phyloP scores from a whole-genome alignment of 2,329 filamentous ascomycete genomes.

The Achaetomium macrosporum region DNA sequence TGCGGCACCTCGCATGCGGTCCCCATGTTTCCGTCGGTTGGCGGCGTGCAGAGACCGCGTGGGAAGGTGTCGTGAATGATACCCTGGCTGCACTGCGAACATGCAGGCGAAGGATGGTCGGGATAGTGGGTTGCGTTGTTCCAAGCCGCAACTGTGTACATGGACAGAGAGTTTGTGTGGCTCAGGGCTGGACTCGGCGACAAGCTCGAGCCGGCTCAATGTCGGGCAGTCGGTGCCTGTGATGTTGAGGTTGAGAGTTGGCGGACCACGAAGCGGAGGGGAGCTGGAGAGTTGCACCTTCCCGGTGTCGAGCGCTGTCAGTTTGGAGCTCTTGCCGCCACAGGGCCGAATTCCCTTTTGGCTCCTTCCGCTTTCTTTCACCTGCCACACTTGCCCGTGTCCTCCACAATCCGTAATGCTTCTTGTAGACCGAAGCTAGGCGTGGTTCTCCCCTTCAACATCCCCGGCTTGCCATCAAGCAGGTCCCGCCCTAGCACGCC shows the following conservation, averaged over 20 bases:
- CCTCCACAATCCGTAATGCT: neutral
- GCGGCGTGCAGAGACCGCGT: conserved; percentile 27
- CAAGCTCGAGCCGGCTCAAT: neutral
- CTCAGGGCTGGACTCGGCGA: neutral
- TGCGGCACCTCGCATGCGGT: conserved; percentile 29
- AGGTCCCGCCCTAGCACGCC: neutral
- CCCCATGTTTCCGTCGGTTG: conserved; percentile 30
- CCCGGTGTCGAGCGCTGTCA: too few relatives aligned
- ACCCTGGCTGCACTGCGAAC: conserved; percentile 7
- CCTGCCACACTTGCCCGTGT: neutral
- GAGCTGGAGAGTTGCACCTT: too few relatives aligned
- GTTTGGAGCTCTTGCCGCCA: too few relatives aligned
- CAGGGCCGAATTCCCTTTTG: too few relatives aligned
- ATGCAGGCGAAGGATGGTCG: conserved; percentile 17
- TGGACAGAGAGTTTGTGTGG: conserved; percentile 14
- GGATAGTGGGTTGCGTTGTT: neutral
- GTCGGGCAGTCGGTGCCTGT: too few relatives aligned
- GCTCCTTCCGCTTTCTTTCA: too few relatives aligned
- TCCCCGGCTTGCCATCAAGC: neutral
- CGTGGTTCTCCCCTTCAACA: neutral
- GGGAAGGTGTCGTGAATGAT: neutral
- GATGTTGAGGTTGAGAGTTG: too few relatives aligned
- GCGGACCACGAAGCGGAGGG: too few relatives aligned
- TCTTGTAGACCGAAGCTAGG: neutral
- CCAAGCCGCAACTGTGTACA: conserved; percentile 23